Evolutionary conservation across 768 basidiomycete species (phyloP).

Genomic region (Calocera cornea): DNA sequence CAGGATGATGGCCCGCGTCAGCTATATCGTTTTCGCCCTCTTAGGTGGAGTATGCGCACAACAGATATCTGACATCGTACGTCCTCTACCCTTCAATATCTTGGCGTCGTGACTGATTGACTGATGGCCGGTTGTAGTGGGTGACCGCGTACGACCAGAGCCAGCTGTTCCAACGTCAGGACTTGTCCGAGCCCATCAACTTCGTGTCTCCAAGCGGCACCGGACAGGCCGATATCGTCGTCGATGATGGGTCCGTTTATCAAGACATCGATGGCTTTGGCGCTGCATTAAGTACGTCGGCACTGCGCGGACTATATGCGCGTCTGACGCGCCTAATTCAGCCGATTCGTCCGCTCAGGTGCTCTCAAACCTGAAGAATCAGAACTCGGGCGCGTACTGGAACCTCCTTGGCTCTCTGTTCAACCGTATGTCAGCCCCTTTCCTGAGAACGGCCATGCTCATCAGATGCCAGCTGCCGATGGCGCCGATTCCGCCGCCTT

Average conservation of each 20-base stretch:
- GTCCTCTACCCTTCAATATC: background rate
- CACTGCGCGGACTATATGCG: no score
- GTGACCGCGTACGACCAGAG: background rate
- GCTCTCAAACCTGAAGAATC: constrained; percentile 48
- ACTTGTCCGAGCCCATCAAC: constrained; percentile 5
- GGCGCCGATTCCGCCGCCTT: constrained; percentile 50
- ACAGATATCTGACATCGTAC: background rate
- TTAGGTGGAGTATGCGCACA: background rate
- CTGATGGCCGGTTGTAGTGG: background rate
- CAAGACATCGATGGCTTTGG: constrained; percentile 12
- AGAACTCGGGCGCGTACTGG: constrained; percentile 45
- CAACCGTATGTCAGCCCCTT: constrained; percentile 17
- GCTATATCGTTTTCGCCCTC: background rate
- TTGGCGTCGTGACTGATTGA: background rate
- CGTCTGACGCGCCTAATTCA: no score
- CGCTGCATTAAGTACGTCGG: constrained; percentile 9
- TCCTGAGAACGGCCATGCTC: background rate
- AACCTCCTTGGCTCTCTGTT: constrained; percentile 46
- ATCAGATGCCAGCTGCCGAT: constrained; percentile 40
- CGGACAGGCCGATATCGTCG: constrained; percentile 8
- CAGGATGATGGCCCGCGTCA: background rate
- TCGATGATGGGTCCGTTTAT: constrained; percentile 7
- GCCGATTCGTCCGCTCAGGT: constrained; percentile 54
- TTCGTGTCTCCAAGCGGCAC: constrained; percentile 1
- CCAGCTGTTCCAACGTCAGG: background rate